Evolutionary conservation across 2,329 filamentous ascomycete genomes (phyloP).

Genomic region (Lasiodiplodia citricola): DNA sequence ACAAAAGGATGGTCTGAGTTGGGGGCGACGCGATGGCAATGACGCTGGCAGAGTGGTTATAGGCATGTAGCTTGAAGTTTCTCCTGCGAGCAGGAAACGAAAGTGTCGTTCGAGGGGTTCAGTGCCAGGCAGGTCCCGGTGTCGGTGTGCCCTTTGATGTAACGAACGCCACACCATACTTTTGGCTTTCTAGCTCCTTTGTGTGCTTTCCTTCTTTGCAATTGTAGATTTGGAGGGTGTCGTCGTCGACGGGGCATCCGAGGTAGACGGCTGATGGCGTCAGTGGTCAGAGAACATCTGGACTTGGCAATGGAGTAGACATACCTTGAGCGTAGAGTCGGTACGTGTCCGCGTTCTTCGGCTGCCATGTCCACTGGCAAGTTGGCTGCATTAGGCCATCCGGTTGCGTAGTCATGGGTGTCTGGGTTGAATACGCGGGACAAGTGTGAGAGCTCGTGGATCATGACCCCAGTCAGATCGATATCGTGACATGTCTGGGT

Average conservation of each 20-base stretch:
- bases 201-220: conserved; percentile 87
- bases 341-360: conserved; percentile 67
- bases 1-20: conserved; percentile 81
- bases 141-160: conserved; percentile 89
- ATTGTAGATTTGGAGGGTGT: conserved; percentile 94
- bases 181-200: conserved; percentile 90
- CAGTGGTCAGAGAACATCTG: conserved; percentile 31
- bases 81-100: conserved; percentile 91
- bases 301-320: conserved; percentile 8
- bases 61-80: too few relatives aligned
- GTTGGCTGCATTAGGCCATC: conserved; percentile 51
- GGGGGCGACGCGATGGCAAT: conserved; percentile 87
- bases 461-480: conserved; percentile 67
- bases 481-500: conserved; percentile 63
- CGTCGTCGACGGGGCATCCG: conserved; percentile 60
- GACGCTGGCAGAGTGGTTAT: conserved; percentile 89
- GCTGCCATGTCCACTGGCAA: conserved; percentile 59
- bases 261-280: neutral
- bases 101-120: conserved; percentile 85
- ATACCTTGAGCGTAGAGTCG: conserved; percentile 59
- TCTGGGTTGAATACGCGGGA: conserved; percentile 57
- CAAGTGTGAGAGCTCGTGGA: conserved; percentile 72
- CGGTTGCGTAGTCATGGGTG: conserved; percentile 59
- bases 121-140: conserved; percentile 83
- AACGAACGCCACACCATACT: conserved; percentile 91